Conservation (phyloP, 2,329 filamentous ascomycete genomes). For the Ilyonectria sp. region DNA sequence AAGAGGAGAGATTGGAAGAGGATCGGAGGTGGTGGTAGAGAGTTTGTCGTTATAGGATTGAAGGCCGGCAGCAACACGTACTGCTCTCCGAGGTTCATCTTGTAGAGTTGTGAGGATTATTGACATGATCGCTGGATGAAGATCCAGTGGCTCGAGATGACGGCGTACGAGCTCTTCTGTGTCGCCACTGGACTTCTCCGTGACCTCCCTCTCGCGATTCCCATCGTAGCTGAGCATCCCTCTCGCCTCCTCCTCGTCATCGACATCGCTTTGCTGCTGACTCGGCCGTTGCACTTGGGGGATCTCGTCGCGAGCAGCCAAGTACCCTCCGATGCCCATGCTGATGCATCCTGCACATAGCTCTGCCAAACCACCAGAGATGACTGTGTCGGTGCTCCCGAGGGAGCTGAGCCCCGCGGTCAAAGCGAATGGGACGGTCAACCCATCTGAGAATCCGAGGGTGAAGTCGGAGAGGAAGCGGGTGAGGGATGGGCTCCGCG, state of each 20-base stretch:
- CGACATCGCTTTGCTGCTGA: neutral
- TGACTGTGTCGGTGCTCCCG: conserved; percentile 72
- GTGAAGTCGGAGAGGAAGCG: conserved; percentile 76
- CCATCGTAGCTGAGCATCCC: conserved; percentile 49
- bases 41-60: conserved; percentile 30
- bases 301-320: conserved; percentile 67
- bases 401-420: conserved; percentile 78
- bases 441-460: conserved; percentile 80
- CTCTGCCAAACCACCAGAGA: conserved; percentile 79
- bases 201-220: conserved; percentile 21
- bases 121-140: conserved; percentile 41
- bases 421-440: conserved; percentile 82
- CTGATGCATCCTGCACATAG: conserved; percentile 80
- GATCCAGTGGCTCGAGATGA: conserved; percentile 52
- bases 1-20: conserved; percentile 52
- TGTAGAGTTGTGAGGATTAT: conserved; percentile 47
- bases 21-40: neutral
- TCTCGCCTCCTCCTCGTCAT: conserved; percentile 41
- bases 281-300: neutral
- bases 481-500: conserved; percentile 49
- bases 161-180: conserved; percentile 47
- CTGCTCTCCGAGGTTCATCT: conserved; percentile 51
- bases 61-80: conserved; percentile 41
- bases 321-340: conserved; percentile 81
- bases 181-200: conserved; percentile 25